Base-by-base conservation (phyloP, 2,329 filamentous ascomycete species). In the Boeremia exigua region DNA sequence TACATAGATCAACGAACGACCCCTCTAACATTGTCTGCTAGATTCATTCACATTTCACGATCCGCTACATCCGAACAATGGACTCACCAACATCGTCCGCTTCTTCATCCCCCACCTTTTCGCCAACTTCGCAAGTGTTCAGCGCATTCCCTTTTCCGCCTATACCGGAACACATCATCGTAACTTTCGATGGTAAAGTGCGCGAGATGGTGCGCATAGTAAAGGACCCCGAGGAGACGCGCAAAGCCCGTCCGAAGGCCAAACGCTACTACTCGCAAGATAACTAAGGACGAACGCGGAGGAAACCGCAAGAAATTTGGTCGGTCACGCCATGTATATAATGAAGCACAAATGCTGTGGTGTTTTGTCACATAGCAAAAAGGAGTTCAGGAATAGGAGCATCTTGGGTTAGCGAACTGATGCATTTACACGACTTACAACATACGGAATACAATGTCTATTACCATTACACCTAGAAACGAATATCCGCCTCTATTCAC, bases 121-220 rank as follows among this genome's bases (percentile, higher is more conserved):
- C 58, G 11, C 50, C 57, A 4, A 50, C 51, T 19, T 52, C 58
- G 23, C 49, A 46, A 39, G 43, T 37, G 5, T 54, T 50, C 42
- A 12, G 37, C 32, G 33, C 52, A 2, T 43, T 48, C 27, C 39
- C 42, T 4, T 54, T 58, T 15, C 66, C 66, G 11, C 63, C 57
- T n/a, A 39, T 69, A 9, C 66, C 66, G 10, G 56, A 65, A 9
- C 66, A 68, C 25, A 69, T 69, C 47, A 65, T 69, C 47, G 66
- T 69, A 10, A 69, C 66, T 0, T 69, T 69, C 27, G 62, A 69
- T 25, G 66, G 66, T n/a, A 65, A 67, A 44, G 63, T 66, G 32
- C 58, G 66, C 37, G 65, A 69, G 43, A 61, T 69, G 56, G 53
- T 67, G 15, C 54, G 62, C 50, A 69, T 67, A 62, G 48, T 51